These are phyloP conservation scores for Piper betle DNA, from an alignment of 164 flowering plant species.

Conservation along the genomic window DNA sequence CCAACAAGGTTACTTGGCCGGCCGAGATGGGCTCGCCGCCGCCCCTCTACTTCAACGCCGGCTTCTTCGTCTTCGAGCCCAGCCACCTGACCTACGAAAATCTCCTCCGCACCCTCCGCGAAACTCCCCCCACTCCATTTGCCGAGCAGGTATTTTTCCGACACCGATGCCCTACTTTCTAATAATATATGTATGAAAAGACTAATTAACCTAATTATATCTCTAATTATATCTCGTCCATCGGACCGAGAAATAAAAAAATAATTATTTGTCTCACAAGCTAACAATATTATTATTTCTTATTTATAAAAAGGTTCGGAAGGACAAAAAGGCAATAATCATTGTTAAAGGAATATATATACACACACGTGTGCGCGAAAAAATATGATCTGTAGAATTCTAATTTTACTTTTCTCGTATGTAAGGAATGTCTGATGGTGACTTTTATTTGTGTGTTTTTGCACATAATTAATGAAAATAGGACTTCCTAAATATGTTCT, in stretches of 20 bases:
- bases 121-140: constrained; percentile 11
- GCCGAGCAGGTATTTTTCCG: constrained; percentile 13
- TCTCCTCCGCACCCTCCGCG: constrained; percentile 8
- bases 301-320: neutral
- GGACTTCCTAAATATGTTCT: constrained; percentile 43
- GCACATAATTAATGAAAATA: constrained; percentile 2
- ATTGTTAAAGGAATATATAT: too few species aligned
- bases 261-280: too few species aligned
- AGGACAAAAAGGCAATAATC: neutral
- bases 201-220: too few species aligned
- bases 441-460: neutral
- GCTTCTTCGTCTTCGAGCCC: constrained; percentile 18
- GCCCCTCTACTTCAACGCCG: constrained; percentile 15
- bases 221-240: neutral
- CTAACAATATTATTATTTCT: too few species aligned
- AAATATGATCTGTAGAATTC: too few species aligned
- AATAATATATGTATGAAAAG: too few species aligned
- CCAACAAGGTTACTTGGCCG: constrained; percentile 15
- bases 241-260: too few species aligned
- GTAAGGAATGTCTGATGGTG: too few species aligned
- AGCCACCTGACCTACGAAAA: constrained; percentile 10
- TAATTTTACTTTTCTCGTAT: too few species aligned
- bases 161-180: neutral
- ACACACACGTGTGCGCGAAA: neutral
- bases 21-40: constrained; percentile 13